phyloP scores from a whole-genome alignment of 1,284 basidiomycete species.

The Pterulicium gracile region DNA sequence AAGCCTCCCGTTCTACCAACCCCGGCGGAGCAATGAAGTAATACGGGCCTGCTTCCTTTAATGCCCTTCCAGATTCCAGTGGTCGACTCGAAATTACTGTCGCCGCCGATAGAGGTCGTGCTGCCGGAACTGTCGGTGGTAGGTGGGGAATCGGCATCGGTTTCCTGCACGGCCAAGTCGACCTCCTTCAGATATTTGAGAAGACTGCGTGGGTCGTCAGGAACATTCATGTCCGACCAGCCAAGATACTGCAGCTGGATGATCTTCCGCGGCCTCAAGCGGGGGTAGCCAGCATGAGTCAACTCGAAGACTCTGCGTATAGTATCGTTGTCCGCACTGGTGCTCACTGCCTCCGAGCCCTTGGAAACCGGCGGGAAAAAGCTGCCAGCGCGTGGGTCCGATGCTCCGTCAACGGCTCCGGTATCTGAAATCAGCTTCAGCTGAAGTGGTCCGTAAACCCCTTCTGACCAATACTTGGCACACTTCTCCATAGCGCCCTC shows the following conservation, averaged over 20 bases:
- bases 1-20: conserved; percentile 89
- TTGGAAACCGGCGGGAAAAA: conserved; percentile 1
- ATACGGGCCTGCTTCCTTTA: conserved; percentile 32
- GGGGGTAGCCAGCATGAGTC: conserved; percentile 47
- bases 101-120: neutral
- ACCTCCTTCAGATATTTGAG: conserved; percentile 61
- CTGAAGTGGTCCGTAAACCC: conserved; percentile 59
- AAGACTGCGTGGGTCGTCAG: conserved; percentile 67
- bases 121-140: neutral
- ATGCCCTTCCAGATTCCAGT: conserved; percentile 23
- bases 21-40: conserved; percentile 82
- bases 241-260: conserved; percentile 83
- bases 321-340: conserved; percentile 9
- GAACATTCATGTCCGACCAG: conserved; percentile 94
- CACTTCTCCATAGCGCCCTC: conserved; percentile 89
- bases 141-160: conserved; percentile 16
- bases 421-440: conserved; percentile 55
- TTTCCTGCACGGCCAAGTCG: conserved; percentile 31
- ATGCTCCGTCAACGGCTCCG: conserved; percentile 24
- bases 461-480: conserved; percentile 81
- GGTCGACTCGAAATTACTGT: neutral
- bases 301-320: conserved; percentile 54
- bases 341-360: neutral
- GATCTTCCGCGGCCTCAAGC: conserved; percentile 46
- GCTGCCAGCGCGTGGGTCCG: neutral